Percentiles rank a stretch among this genome's conserved stretches.
These are phyloP conservation scores for Colletotrichum orchidophilum DNA, from an alignment of 2,329 filamentous ascomycete genomes.

Conservation along the genomic window DNA sequence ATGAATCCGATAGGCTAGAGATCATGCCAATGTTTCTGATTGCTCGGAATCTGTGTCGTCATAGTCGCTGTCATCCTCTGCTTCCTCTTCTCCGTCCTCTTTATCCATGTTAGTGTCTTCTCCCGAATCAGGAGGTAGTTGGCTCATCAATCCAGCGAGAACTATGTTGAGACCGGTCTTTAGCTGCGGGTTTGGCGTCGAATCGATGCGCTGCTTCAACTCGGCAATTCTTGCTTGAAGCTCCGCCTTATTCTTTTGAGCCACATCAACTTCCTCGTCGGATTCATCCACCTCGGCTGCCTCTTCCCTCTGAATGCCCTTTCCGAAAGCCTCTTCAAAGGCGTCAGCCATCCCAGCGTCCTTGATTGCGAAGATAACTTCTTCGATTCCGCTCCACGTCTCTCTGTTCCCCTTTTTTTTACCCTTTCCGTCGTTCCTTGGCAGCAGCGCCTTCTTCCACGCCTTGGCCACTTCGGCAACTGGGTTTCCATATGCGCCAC, in stretches of 20 bases:
- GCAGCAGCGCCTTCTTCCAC: constrained; percentile 52
- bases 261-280: constrained; percentile 29
- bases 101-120: background rate
- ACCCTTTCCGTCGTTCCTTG: constrained; percentile 29
- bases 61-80: background rate
- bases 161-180: constrained; percentile 40
- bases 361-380: constrained; percentile 68
- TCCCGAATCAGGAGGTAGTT: constrained; percentile 31
- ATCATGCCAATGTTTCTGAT: background rate
- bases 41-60: background rate
- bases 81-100: background rate
- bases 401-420: constrained; percentile 39
- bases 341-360: constrained; percentile 59
- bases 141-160: constrained; percentile 38
- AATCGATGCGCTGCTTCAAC: constrained; percentile 38
- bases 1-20: background rate
- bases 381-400: constrained; percentile 55
- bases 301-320: constrained; percentile 45
- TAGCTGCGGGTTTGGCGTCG: constrained; percentile 40
- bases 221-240: constrained; percentile 42
- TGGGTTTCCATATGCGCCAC: constrained; percentile 71
- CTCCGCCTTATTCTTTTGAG: constrained; percentile 31
- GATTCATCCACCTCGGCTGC: constrained; percentile 33
- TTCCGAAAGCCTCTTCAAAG: constrained; percentile 60
- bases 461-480: constrained; percentile 64